Conservation (phyloP, 225 moss, liverwort and hornwort genomes). For the Pseudoscleropodium purum region DNA sequence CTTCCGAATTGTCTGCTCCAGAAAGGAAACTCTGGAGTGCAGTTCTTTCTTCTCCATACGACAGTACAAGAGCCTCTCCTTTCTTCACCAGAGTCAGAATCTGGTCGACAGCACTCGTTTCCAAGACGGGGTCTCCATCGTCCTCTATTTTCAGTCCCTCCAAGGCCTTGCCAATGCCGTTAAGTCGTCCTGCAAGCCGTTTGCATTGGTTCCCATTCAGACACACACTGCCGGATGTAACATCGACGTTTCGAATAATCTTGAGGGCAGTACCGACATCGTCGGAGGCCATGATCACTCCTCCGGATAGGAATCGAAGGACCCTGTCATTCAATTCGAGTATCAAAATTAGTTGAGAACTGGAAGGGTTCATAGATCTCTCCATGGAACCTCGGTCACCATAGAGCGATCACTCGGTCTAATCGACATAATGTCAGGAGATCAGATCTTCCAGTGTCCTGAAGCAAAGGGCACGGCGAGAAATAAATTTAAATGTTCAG, state of each 20-base stretch:
- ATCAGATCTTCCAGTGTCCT: background rate
- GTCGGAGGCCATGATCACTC: background rate
- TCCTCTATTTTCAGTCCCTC: background rate
- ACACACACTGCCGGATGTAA: background rate
- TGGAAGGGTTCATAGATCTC: background rate
- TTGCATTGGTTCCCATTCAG: slow-evolving; percentile 20
- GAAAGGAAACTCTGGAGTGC: background rate
- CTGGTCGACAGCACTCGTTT: background rate
- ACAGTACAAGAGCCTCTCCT: background rate
- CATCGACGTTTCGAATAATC: background rate
- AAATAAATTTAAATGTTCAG: background rate
- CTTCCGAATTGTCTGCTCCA: slow-evolving; percentile 5
- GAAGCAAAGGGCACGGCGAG: background rate
- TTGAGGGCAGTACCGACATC: background rate
- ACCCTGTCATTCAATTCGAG: background rate
- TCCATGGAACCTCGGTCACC: background rate
- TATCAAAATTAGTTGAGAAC: background rate
- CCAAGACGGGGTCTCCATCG: background rate
- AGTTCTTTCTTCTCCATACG: background rate
- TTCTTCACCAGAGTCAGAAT: background rate
- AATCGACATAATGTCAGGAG: background rate
- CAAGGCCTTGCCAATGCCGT: slow-evolving; percentile 4
- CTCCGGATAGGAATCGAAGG: background rate
- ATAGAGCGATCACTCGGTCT: background rate
- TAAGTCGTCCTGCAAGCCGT: slow-evolving; percentile 4